Base-by-base conservation (phyloP, 2,329 filamentous ascomycete genomes). In the Cordyceps tenuipes region DNA sequence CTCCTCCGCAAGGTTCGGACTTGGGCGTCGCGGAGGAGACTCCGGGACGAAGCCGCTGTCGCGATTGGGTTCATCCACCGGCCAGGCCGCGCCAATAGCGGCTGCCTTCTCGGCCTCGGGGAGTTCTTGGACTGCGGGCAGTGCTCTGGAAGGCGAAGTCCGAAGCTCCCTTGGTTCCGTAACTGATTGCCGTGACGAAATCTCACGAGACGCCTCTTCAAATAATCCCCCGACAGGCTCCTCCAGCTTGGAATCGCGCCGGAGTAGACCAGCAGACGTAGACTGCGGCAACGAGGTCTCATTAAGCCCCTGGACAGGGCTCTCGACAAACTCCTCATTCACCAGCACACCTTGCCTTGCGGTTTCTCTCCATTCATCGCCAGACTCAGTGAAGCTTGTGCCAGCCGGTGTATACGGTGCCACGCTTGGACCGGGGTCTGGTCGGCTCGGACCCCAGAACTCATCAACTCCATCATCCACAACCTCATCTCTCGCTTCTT, bases 101-200 rank as follows among this genome's bases (percentile, higher is more conserved):
- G 63, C 62, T 54, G 68, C 74, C 60, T 73, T 72, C 47, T 78
- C 72, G 3, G 77, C 76, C 64, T 82, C 80, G 1, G 74, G 73
- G 9, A 74, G 71, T 65, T 85, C 81, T 64, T 76, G 74, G 4
- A 85, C 81, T 0, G 80, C 77, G 4, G 81, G 74, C 51, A 85
- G 68, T n/a, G 71, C 71, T 59, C 76, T 73, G 6, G 75, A 71
- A 21, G 77, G 72, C 3, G 75, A 76, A 52, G 75, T 74, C 60
- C 74, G 72, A 60, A 76, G 73, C 47, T 77, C 78, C 29, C 71
- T 65, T 17, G 72, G 57, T 17, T 71, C 70, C 31, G 66, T 65
- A 53, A 66, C 62, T 53, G 63, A 50, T 12, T 66, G 68, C 26
- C 60, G 63, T 34, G 63, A 53, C 44, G 66, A 62, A 21, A 65